Evolutionary conservation across 495 filamentous ascomycete species (phyloP), one percentile per base, ranked within the genome.

Genomic region (Penicillium samsonianum): DNA sequence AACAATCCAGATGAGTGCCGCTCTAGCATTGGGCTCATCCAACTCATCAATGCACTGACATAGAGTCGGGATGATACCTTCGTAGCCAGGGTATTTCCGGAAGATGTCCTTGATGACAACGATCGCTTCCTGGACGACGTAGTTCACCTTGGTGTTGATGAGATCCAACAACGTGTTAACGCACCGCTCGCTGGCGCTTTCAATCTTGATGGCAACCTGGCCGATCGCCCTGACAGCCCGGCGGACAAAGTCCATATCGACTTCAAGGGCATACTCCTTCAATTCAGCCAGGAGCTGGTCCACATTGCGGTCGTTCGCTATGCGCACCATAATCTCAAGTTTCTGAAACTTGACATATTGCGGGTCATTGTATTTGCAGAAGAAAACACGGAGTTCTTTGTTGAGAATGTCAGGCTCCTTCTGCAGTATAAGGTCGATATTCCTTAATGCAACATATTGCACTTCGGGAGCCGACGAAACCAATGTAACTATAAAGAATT

Each of bases 301-400:
- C 41, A 94, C 90, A 65, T 98, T 98, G 67, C 89, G 90, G 57
- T 96, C 91, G 74, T 96, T 98, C 47, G 94, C 92, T 85, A 98
- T 98, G 73, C 95, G 87, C 16, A 98, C 92, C 94, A 98, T 98
- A 55, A 98, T 98, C 66, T 98, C 94, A 44, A 98, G 85, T 59
- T 98, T 98, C 72, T 96, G 87, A 30, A 98, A 84, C 69, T 98
- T 98, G 73, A 98, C 88, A 67, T 98, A 98, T 16, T 90, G 91
- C 2, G 94, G 94, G 67, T 98, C 94, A 70, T 98, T 97, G 78
- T 98, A 98, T 77, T 98, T 98, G 87, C 94, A 98, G 78, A 98
- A 98, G 78, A 98, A 98, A 2, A 98, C 94, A 46, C 94, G 86
- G 50, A 98, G 86, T 73, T 98, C 94, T 70, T 98, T 98, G 76